phyloP scores from a whole-genome alignment of 768 basidiomycete genomes.

The Flagelloscypha sp. region DNA sequence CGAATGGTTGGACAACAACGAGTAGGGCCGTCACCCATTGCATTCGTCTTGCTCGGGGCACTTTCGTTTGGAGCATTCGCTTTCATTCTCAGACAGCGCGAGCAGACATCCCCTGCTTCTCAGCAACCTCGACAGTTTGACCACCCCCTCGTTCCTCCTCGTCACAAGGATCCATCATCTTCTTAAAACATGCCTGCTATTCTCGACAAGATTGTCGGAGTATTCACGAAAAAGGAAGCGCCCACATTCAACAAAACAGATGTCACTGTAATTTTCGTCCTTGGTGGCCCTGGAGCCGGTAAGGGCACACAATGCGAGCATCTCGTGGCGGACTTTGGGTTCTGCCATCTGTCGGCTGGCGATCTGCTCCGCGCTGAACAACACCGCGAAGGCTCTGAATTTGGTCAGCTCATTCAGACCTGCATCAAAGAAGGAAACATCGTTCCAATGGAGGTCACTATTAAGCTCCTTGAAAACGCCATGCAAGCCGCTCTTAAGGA shows the following conservation, averaged over 20 bases:
- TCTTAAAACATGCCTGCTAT: conserved; percentile 32
- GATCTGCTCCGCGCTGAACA: conserved; percentile 96
- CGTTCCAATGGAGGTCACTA: conserved; percentile 94
- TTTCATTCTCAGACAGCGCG: conserved; percentile 46
- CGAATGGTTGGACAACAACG: conserved; percentile 5
- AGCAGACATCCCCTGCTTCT: conserved; percentile 51
- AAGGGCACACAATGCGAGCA: conserved; percentile 92
- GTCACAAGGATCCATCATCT: conserved; percentile 36
- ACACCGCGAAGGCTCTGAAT: conserved; percentile 72
- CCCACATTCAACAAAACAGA: conserved; percentile 60
- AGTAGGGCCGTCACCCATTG: conserved; percentile 51
- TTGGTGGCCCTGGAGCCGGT: conserved; percentile 95
- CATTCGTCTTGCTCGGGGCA: conserved; percentile 45
- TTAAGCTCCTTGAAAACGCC: conserved; percentile 90
- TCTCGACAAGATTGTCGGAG: conserved; percentile 31
- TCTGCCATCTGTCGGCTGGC: conserved; percentile 95
- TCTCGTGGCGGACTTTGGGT: conserved; percentile 78
- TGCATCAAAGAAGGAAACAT: conserved; percentile 89
- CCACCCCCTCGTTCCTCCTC: conserved; percentile 58
- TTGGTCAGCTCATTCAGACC: conserved; percentile 76
- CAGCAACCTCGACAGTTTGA: conserved; percentile 51
- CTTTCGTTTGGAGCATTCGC: conserved; percentile 53
- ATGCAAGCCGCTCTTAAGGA: conserved; percentile 59
- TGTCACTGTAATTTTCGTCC: conserved; percentile 87
- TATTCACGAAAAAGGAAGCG: conserved; percentile 8